Base-by-base conservation (phyloP, 768 basidiomycete species). In the Chalciporus piperatus region DNA sequence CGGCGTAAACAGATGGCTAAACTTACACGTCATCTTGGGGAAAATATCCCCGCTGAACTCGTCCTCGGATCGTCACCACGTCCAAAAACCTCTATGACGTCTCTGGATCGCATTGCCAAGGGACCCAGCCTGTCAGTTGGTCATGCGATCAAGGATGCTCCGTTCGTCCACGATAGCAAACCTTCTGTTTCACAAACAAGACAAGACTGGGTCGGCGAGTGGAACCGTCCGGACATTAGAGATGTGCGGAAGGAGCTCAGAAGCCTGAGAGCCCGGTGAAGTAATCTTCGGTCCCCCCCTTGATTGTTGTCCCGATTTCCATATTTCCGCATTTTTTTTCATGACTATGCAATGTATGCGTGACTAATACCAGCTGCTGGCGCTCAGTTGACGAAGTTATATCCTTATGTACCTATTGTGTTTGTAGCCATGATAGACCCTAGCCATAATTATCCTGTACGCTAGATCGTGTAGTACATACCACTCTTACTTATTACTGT, bases 41-140 rank as follows among this genome's bases (percentile, higher is more conserved):
- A 83, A 66, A 77, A 75, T 52, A 70, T 85, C 35, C 83, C 83
- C 14, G 62, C 74, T 3, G 81, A 82, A 58, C 74, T 84, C 22
- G 75, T 85, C 40, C 68, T 74, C 30, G 59, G 72, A 14, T 17
- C 63, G 3, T 49, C 56, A 7, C 7, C 48, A 4, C 13, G 40
- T 22, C 19, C 50, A 14, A 59, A 45, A n/a, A 20, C 23, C 7
- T 0, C 54, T 30, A 10, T 32, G 0, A 3, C 6, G 11, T 19
- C 45, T 46, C 44, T 38, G 2, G 7, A 28, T 11, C 19, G 41
- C 45, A 22, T 7, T 27, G 33, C 23, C 13, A 54, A 48, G 23
- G 48, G 45, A 19, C 63, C 57, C 3, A 53, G 55, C 17, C 60
- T 44, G 40, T 67, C 69, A 20, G 46, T 59, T 13, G 27, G 53